Evolutionary conservation across 2,329 filamentous ascomycete species (phyloP), one percentile per base, ranked within the genome.

Genomic region (Mycosphaerella arachidis): DNA sequence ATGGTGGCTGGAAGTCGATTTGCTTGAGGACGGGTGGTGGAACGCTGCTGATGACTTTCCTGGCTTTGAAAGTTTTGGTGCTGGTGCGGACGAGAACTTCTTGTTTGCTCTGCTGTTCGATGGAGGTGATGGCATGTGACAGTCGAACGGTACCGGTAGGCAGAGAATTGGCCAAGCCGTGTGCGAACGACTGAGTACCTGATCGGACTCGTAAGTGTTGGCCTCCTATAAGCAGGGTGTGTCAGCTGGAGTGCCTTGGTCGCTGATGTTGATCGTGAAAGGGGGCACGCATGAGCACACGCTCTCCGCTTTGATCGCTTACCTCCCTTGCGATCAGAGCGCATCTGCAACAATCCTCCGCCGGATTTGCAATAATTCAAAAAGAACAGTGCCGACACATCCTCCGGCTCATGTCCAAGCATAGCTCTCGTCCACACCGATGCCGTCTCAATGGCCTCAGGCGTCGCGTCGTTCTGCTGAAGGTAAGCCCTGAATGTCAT

Each of bases 291-390:
- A 24, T 24, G 24, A 24, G 24, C 24, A 24, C 24, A 24, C 3
- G 24, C 24, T 24, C 24, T 24, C 24, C 2, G 3, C 24, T 24
- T 24, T 24, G 24, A 24, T 24, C 24, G 24, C 31, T 35, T 12
- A 31, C 82, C 83, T 48, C 76, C 66, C 57, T 80, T 78, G 16
- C 74, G 67, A 63, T 84, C 82, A 1, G 81, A 82, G 0, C 79
- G 73, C 76, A 84, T 81, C 40, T 77, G 72, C 50, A 81, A 54
- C 1, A 85, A 68, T 0, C 83, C 82, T 2, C 77, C 77, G 2
- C 80, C 79, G 18, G 74, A 77, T 63, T 77, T 79, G 74, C 78
- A 80, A 70, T 85, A 84, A 64, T 82, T 75, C 20, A 85, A 71
- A 65, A 85, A 83, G 48, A 27, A 84, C 1, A 82, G 68, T 0